These are phyloP conservation scores for Zygoascus biomembranicola DNA, from an alignment of 805 yeast species.

Conservation along the genomic window DNA sequence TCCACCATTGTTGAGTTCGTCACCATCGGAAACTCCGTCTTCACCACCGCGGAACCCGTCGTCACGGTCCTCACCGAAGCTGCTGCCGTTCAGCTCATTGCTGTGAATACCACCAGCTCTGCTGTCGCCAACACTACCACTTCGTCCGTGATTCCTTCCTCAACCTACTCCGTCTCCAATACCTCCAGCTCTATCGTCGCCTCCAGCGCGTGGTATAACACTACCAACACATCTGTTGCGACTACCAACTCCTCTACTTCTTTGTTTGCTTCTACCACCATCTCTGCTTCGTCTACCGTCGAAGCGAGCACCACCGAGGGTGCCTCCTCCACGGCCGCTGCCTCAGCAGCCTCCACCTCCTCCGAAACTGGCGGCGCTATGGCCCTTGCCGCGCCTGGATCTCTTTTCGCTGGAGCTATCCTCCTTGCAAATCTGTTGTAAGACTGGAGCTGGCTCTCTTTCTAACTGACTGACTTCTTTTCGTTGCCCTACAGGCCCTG, in stretches of 20 bases:
- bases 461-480: background rate
- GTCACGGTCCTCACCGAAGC: conserved; percentile 10
- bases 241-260: conserved; percentile 7
- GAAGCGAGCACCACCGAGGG: conserved; percentile 1
- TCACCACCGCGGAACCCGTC: conserved; percentile 11
- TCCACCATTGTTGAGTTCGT: conserved; percentile 19
- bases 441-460: background rate
- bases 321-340: conserved; percentile 2
- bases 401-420: conserved; percentile 7
- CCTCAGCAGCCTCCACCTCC: conserved; percentile 2
- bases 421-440: conserved; percentile 4
- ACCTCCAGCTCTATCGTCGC: conserved; percentile 1
- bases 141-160: conserved; percentile 1
- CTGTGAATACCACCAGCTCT: conserved; percentile 1
- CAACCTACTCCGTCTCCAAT: background rate
- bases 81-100: conserved; percentile 12
- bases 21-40: conserved; percentile 11
- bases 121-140: conserved; percentile 3
- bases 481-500: background rate
- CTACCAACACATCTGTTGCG: conserved; percentile 7
- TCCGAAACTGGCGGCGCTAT: conserved; percentile 5
- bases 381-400: conserved; percentile 3
- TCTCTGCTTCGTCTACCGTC: conserved; percentile 3
- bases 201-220: conserved; percentile 5
- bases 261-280: conserved; percentile 4